A percentile compares a stretch with the other conserved stretches of the same genome.
phyloP scores from a whole-genome alignment of 768 basidiomycete species.

The Pulveroboletus sp. region DNA sequence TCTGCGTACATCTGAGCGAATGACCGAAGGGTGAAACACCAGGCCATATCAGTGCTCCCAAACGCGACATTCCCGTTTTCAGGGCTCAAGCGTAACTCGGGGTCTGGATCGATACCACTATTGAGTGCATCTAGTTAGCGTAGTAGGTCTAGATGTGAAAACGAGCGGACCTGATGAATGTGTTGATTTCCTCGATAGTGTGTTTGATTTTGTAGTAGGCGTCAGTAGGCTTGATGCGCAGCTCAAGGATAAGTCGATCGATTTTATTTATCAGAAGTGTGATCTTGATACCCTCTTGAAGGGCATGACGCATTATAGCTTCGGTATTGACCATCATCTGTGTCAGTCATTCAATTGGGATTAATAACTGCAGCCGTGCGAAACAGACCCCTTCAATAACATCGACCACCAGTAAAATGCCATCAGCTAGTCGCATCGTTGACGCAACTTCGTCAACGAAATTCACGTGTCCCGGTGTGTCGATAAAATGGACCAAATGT shows the following conservation, averaged over 20 bases:
- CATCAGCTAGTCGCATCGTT: constrained; percentile 82
- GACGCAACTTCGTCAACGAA: constrained; percentile 97
- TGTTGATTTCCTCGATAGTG: constrained; percentile 97
- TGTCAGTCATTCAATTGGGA: constrained; percentile 10
- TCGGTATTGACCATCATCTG: constrained; percentile 94
- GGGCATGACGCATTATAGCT: constrained; percentile 78
- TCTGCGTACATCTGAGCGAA: constrained; percentile 97
- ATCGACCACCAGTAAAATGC: constrained; percentile 90
- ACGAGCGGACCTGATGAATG: constrained; percentile 74
- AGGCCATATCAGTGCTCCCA: constrained; percentile 94
- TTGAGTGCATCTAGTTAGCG: neutral
- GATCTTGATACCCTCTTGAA: constrained; percentile 86
- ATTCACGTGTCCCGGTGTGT: constrained; percentile 98
- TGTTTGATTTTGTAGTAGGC: constrained; percentile 99
- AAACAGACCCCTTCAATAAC: constrained; percentile 91
- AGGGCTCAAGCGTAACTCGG: constrained; percentile 83
- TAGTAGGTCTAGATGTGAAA: neutral
- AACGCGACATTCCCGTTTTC: constrained; percentile 97
- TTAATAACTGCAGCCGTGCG: neutral
- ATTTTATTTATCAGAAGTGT: constrained; percentile 97
- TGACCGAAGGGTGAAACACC: constrained; percentile 92
- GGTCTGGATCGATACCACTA: constrained; percentile 83
- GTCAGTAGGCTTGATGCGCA: constrained; percentile 91
- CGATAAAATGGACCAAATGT: constrained; percentile 87
- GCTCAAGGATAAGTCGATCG: constrained; percentile 92